Conservation (phyloP, 1,284 basidiomycete genomes). For the Mycosarcoma mackinlayi region DNA sequence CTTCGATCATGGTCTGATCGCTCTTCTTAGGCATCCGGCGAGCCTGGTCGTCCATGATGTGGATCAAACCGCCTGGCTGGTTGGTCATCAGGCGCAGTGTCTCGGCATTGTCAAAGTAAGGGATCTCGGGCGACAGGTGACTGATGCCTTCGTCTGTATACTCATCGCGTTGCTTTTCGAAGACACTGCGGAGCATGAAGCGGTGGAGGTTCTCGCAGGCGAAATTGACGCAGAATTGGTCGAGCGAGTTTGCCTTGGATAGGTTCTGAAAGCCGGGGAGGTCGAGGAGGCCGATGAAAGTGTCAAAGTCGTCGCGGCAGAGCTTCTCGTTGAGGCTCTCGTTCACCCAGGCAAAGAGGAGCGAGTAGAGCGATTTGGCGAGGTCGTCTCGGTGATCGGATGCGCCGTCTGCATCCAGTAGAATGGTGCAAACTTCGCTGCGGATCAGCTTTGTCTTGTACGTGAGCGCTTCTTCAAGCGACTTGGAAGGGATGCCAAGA, state of each 20-base stretch:
- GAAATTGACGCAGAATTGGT: slow-evolving; percentile 96
- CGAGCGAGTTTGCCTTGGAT: slow-evolving; percentile 85
- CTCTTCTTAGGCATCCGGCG: slow-evolving; percentile 87
- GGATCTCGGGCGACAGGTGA: slow-evolving; percentile 76
- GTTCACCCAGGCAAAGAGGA: slow-evolving; percentile 96
- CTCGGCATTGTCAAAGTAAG: slow-evolving; percentile 92
- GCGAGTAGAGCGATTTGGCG: slow-evolving; percentile 89
- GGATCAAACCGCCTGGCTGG: slow-evolving; percentile 87
- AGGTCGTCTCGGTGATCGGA: slow-evolving; percentile 92
- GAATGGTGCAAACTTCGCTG: slow-evolving; percentile 93
- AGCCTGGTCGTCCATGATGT: slow-evolving; percentile 98
- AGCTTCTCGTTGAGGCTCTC: slow-evolving; percentile 95
- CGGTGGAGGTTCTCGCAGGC: slow-evolving; percentile 89
- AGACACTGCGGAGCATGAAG: slow-evolving; percentile 82
- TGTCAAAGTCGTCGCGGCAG: slow-evolving; percentile 69
- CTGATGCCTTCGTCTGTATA: slow-evolving; percentile 87
- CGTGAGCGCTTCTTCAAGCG: slow-evolving; percentile 84
- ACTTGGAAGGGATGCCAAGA: slow-evolving; percentile 81
- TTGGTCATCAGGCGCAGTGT: slow-evolving; percentile 87
- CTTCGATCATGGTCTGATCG: slow-evolving; percentile 92
- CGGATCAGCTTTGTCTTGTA: slow-evolving; percentile 92
- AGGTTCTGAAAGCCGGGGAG: slow-evolving; percentile 80
- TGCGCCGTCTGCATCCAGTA: slow-evolving; percentile 92
- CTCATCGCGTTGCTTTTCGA: slow-evolving; percentile 82
- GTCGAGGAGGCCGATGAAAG: slow-evolving; percentile 95